A percentile compares a stretch with the other conserved stretches of the same genome.
Evolutionary conservation across 176 grass and related monocot genomes (phyloP).

Genomic region (Chloris gayana): DNA sequence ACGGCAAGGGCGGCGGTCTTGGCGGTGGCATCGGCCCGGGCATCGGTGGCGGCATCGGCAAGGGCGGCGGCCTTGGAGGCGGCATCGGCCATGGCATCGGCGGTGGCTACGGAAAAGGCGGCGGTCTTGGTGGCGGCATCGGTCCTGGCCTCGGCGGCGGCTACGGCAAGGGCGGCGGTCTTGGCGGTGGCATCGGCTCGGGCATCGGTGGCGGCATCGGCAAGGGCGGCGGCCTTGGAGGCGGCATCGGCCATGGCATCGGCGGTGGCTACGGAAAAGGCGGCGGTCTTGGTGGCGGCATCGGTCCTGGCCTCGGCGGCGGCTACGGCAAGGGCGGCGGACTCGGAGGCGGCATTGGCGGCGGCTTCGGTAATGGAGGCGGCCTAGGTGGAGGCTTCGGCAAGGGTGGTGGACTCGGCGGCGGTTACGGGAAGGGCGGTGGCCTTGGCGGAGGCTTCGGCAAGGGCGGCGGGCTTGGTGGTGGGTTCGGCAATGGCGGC

Average conservation of each 20-base stretch:
- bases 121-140: slow-evolving; percentile 15
- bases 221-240: slow-evolving; percentile 15
- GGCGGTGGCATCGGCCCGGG: background rate
- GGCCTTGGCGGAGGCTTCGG: slow-evolving; percentile 23
- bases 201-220: slow-evolving; percentile 4
- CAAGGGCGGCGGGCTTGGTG: slow-evolving; percentile 31
- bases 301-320: background rate
- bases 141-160: slow-evolving; percentile 36
- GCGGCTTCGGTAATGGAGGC: slow-evolving; percentile 20
- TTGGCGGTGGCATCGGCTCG: slow-evolving; percentile 15
- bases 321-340: background rate
- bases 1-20: slow-evolving; percentile 17
- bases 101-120: slow-evolving; percentile 21
- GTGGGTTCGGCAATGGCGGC: background rate
- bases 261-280: background rate
- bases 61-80: slow-evolving; percentile 31
- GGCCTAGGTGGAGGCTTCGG: slow-evolving; percentile 13
- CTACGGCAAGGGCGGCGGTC: background rate
- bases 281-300: slow-evolving; percentile 20
- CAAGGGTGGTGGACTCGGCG: background rate
- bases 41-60: slow-evolving; percentile 1
- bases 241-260: background rate
- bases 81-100: slow-evolving; percentile 18
- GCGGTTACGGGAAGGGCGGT: background rate
- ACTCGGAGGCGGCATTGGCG: background rate